Evolutionary conservation across 2,329 filamentous ascomycete species (phyloP), one percentile per base, ranked within the genome.

Genomic region (Fusarium gaditjirri): DNA sequence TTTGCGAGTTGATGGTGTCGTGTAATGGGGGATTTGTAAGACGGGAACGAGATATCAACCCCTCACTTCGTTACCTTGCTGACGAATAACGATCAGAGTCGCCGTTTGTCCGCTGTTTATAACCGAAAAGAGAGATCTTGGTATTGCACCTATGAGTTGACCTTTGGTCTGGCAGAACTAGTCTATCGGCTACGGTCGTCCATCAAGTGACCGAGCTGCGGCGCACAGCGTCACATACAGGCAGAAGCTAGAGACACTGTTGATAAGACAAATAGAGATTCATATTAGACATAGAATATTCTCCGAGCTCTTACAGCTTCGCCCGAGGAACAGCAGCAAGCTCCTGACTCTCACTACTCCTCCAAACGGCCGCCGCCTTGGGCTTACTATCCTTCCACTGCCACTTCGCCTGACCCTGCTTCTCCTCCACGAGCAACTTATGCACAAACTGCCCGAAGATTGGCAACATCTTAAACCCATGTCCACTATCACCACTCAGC

Each of bases 401-500:
- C 69, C 69, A 71, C 33, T 71, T 71, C 2, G 33, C 13, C 23
- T 71, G 49, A 16, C 35, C 31, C 21, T 71, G 69, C 16, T n/a
- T 57, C 23, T 55, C 64, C 8, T 71, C 65, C 2, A 42, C 33
- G 14, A 71, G 19, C 4, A 71, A 29, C 19, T 50, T 65, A 43
- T 71, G 54, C 3, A 71, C 69, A 42, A 69, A 71, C 10, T 49
- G 23, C 3, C 69, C 69, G 10, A 71, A 71, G 0, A 71, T 71
- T 5, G 69, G 69, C 27, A 72, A 23, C 69, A 71, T 72, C 17
- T 71, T 71, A 0, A 71, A 71, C 1, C 69, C 69, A 7, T 71
- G 69, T 2, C 69, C 69, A 8, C 43, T 54, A 8, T 72, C 69
- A 10, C 69, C 69, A 19, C 64, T 70, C 1, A 71, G 8, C 19